A percentile compares a stretch with the other conserved stretches of the same genome.
phyloP scores from a whole-genome alignment of 331 rosid species.

The Malus hybrid region DNA sequence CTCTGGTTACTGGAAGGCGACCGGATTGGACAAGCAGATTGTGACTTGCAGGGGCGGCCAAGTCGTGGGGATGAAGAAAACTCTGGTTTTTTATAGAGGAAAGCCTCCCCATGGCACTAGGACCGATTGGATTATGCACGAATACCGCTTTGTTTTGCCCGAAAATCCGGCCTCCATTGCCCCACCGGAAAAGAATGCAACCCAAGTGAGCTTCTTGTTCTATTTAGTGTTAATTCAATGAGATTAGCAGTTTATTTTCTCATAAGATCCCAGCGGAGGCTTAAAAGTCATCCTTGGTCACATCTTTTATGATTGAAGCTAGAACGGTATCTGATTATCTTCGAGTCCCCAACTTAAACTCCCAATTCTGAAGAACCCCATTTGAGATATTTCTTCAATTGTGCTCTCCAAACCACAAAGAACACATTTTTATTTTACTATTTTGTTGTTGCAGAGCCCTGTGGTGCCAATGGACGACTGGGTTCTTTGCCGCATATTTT shows the following conservation, averaged over 20 bases:
- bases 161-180: not conserved
- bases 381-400: not conserved
- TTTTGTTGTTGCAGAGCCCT: conserved; percentile 17
- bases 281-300: too few species aligned
- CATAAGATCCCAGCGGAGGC: too few species aligned
- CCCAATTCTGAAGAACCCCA: not conserved
- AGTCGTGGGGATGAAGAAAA: conserved; percentile 84
- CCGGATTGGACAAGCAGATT: conserved; percentile 41
- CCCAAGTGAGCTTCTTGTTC: conserved; percentile 22
- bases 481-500: conserved; percentile 89
- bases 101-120: conserved; percentile 83
- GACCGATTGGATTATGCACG: conserved; percentile 99
- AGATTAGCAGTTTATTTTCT: not conserved
- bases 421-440: not conserved
- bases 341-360: too few species aligned
- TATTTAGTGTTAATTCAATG: not conserved
- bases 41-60: conserved; percentile 20
- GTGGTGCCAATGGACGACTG: conserved; percentile 45
- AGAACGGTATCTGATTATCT: too few species aligned
- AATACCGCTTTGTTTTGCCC: conserved; percentile 56
- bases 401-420: not conserved
- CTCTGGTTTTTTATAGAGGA: conserved; percentile 86
- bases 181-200: conserved; percentile 7
- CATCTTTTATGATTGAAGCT: too few species aligned
- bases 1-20: conserved; percentile 48